Percentiles rank a stretch among this genome's conserved stretches.
phyloP scores from a whole-genome alignment of 495 filamentous ascomycete genomes.

The Terfezia boudieri region DNA sequence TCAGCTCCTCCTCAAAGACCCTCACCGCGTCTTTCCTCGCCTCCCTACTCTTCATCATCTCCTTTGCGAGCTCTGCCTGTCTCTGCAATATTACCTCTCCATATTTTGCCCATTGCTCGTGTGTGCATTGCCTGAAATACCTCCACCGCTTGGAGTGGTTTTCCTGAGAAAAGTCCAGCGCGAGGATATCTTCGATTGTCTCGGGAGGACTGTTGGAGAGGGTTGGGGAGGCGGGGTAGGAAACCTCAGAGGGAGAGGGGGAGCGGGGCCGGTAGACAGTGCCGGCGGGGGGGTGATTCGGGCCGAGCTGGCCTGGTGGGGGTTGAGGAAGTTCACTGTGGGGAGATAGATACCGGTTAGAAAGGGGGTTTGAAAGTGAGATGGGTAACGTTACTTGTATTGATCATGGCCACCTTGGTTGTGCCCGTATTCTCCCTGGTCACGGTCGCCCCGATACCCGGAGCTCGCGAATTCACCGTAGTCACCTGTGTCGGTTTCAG shows the following conservation, averaged over 20 bases:
- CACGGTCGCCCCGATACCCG: too few species aligned
- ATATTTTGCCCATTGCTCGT: too few species aligned
- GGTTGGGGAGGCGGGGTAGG: background rate
- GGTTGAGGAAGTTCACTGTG: too few species aligned
- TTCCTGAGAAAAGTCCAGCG: background rate
- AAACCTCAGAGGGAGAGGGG: background rate
- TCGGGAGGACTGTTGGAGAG: background rate
- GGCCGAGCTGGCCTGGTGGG: too few species aligned
- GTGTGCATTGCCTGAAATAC: background rate
- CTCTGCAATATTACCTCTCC: background rate
- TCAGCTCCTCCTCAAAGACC: background rate
- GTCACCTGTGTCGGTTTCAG: too few species aligned
- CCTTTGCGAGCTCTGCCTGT: background rate
- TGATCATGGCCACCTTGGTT: too few species aligned
- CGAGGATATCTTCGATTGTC: background rate
- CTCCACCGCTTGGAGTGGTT: background rate
- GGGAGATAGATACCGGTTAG: too few species aligned
- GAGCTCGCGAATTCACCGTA: too few species aligned
- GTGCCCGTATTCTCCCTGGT: too few species aligned
- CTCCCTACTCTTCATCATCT: background rate
- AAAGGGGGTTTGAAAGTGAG: too few species aligned
- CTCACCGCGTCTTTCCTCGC: background rate
- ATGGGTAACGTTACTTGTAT: too few species aligned
- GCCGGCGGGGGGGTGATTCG: too few species aligned
- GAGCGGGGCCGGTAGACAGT: background rate